Evolutionary conservation across 208 protist genomes (phyloP).

Genomic region (Leishmania tropica): DNA sequence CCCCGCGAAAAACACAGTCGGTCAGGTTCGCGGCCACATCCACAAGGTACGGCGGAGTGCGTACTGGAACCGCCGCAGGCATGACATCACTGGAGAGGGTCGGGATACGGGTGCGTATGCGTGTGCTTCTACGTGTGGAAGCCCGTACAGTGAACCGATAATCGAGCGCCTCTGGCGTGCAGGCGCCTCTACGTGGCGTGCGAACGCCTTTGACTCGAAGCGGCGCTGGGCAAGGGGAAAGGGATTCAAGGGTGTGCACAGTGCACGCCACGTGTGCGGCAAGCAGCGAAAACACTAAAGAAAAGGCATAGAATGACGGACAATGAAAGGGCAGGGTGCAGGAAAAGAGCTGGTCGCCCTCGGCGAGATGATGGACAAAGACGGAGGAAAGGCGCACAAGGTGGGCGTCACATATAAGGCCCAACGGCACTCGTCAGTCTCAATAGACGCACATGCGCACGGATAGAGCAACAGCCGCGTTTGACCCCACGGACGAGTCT

Average conservation of each 20-base stretch:
- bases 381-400: background rate
- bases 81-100: slow-evolving; percentile 3
- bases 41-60: slow-evolving; percentile 59
- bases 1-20: slow-evolving; percentile 87
- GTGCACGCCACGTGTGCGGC: background rate
- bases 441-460: background rate
- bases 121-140: background rate
- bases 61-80: slow-evolving; percentile 1
- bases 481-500: background rate
- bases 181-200: background rate
- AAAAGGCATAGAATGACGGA: background rate
- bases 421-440: background rate
- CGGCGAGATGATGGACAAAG: background rate
- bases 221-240: background rate
- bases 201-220: background rate
- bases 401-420: background rate
- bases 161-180: background rate
- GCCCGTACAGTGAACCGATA: background rate
- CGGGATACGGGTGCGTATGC: background rate
- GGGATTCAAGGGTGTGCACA: background rate
- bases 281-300: background rate
- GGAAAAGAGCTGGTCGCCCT: background rate
- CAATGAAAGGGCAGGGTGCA: background rate
- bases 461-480: background rate
- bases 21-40: slow-evolving; percentile 92